Evolutionary conservation across 192 early-diverging fungal species (phyloP).

Genomic region (Entomortierella parvispora): DNA sequence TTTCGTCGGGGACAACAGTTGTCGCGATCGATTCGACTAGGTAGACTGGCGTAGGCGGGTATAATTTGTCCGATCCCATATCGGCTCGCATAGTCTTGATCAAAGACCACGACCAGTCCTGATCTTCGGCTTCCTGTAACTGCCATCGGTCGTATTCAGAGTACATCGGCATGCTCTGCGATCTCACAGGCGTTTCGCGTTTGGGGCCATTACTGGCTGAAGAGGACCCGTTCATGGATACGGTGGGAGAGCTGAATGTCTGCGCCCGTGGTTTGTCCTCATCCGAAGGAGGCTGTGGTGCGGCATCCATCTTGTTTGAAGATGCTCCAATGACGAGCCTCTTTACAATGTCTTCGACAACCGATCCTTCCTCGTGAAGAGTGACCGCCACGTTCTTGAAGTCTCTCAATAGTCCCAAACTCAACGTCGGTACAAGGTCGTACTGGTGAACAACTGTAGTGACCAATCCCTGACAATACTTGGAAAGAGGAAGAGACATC

Average conservation of each 20-base stretch:
- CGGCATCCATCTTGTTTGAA: constrained; percentile 36
- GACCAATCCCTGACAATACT: constrained; percentile 75
- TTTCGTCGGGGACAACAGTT: constrained; percentile 50
- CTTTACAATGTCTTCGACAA: constrained; percentile 74
- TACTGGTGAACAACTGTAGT: constrained; percentile 85
- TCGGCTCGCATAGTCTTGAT: constrained; percentile 84
- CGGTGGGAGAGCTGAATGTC: constrained; percentile 1
- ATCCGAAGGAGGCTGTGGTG: constrained; percentile 21
- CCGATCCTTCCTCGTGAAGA: constrained; percentile 65
- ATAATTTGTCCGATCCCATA: constrained; percentile 88
- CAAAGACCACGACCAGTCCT: constrained; percentile 87
- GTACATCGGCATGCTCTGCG: constrained; percentile 45
- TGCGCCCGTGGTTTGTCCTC: constrained; percentile 18
- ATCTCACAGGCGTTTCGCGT: constrained; percentile 15
- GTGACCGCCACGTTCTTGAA: constrained; percentile 77
- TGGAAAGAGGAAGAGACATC: constrained; percentile 73
- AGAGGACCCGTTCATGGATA: too few relatives aligned
- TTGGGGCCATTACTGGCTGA: constrained; percentile 13
- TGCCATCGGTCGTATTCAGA: constrained; percentile 48
- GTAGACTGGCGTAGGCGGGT: constrained; percentile 81
- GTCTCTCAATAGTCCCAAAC: constrained; percentile 79
- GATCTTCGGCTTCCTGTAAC: constrained; percentile 59
- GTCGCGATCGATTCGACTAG: constrained; percentile 65
- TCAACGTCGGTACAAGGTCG: constrained; percentile 82
- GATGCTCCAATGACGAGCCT: constrained; percentile 61